Evolutionary conservation across 1,284 basidiomycete species (phyloP), one percentile per base, ranked within the genome.

Genomic region (Caloboletus firmus): DNA sequence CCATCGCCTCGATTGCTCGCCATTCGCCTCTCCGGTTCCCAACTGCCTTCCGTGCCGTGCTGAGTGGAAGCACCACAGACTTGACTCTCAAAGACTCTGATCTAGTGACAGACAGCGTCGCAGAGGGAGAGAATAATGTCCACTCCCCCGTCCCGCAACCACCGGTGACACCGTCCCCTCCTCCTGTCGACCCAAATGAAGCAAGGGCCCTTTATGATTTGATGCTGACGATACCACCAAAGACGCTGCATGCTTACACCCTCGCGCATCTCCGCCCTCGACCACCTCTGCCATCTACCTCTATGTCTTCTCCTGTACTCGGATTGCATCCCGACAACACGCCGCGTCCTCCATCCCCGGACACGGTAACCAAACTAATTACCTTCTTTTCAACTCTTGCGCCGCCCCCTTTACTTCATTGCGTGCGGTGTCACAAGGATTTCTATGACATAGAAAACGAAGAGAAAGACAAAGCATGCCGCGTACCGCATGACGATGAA

Each of bases 391-490:
- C 77, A 5, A 67, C 74, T 2, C 79, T 91, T 41, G 70, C 74
- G 0, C 85, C 84, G 0, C 88, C 89, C 1, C 85, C 85, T 4
- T 71, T 73, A 43, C 72, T 87, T 17, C 88, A 91, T 61, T 91
- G 88, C 55, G 77, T 84, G 22, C 79, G 89, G 4, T 91, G 89
- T 67, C 88, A 91, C 68, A 79, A 80, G 49, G 76, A 74, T 53
- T 85, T 76, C 57, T 81, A 77, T 57, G 80, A 81, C 1, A 70
- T 85, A 5, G 82, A 84, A 57, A 85, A 85, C 59, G 69, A 64
- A 31, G 65, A 59, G 2, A 71, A 70, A 8, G 81, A 83, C 57
- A 71, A 75, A 24, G 68, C 71, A 3, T 85, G 83, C 63, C 72
- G 79, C 11, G 77, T 90, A 4, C 72, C 62, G 13, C 79, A 81